These are phyloP conservation scores for Endogone sp. DNA, from an alignment of 192 early-diverging fungal species.

Conservation along the genomic window DNA sequence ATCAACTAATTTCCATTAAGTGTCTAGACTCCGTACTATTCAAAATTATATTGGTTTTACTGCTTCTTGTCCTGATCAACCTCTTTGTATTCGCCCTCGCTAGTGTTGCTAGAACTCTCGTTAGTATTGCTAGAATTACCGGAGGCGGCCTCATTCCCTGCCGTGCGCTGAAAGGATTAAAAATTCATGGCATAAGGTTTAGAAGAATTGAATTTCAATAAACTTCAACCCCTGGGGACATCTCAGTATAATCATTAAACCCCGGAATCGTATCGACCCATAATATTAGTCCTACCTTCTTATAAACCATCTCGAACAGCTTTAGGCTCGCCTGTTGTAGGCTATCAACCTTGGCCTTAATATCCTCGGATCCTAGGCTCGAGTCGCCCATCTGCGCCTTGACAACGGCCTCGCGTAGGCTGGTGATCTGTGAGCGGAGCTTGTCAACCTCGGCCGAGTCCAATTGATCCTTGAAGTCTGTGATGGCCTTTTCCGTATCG, in stretches of 20 bases:
- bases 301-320: conserved; percentile 97
- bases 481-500: conserved; percentile 90
- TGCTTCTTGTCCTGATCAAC: conserved; percentile 19
- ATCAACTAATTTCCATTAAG: too few relatives aligned
- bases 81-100: conserved; percentile 23
- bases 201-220: background rate
- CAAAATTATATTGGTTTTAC: background rate
- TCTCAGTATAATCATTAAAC: too few relatives aligned
- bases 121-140: conserved; percentile 2
- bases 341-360: conserved; percentile 79
- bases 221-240: too few relatives aligned
- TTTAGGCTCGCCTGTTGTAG: conserved; percentile 90
- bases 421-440: conserved; percentile 74
- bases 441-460: conserved; percentile 80
- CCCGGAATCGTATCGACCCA: too few relatives aligned
- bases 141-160: conserved; percentile 2
- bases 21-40: too few relatives aligned
- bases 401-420: conserved; percentile 73
- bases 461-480: conserved; percentile 94
- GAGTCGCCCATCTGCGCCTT: conserved; percentile 65
- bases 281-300: conserved; percentile 44
- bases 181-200: background rate
- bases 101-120: conserved; percentile 11
- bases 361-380: conserved; percentile 69
- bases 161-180: conserved; percentile 5